These are phyloP conservation scores for Astathelohania contejeani DNA, from an alignment of 371 early-diverging fungal species.

Conservation along the genomic window DNA sequence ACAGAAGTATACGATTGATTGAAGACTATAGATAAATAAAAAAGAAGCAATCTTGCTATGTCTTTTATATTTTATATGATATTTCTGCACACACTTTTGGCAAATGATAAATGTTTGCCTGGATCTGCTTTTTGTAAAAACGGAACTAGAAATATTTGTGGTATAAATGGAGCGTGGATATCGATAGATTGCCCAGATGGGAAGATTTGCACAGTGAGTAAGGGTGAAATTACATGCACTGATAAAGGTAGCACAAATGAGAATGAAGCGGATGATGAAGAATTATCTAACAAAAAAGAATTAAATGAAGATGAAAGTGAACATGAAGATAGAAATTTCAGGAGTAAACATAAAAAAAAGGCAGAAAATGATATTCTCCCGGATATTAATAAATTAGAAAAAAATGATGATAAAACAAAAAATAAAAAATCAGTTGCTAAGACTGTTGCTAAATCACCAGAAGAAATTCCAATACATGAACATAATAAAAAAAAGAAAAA, in stretches of 20 bases:
- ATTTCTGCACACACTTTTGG: too few relatives aligned
- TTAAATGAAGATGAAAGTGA: conserved; percentile 7
- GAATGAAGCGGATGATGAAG: background rate
- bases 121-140: conserved; percentile 38
- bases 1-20: too few relatives aligned
- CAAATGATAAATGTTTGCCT: conserved; percentile 30
- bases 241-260: conserved; percentile 5
- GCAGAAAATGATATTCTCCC: background rate
- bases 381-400: background rate
- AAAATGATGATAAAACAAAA: conserved; percentile 7
- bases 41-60: too few relatives aligned
- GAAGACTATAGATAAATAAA: too few relatives aligned
- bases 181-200: conserved; percentile 34
- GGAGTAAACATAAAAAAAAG: background rate
- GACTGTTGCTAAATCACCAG: background rate
- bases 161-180: conserved; percentile 34
- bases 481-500: conserved; percentile 5
- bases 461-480: too few relatives aligned
- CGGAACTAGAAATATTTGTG: conserved; percentile 38
- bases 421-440: background rate
- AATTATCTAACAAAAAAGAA: background rate
- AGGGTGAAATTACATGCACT: conserved; percentile 18
- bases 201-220: conserved; percentile 23
- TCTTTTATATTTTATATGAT: too few relatives aligned
- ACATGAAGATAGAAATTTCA: conserved; percentile 1